Base-by-base conservation (phyloP, 192 early-diverging fungal genomes). In the Umbelopsis isabellina region DNA sequence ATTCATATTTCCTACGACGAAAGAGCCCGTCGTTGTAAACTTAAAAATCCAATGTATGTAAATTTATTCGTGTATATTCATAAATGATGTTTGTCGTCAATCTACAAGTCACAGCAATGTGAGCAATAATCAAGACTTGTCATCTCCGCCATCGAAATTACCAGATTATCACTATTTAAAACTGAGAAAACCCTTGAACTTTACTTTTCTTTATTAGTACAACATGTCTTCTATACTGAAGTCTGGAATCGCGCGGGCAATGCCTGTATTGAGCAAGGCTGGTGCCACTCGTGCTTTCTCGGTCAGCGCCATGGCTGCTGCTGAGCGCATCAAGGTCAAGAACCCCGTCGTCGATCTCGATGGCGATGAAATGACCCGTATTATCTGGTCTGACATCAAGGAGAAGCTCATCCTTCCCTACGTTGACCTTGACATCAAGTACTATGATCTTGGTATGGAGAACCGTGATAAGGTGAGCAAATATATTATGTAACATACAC, bases 281-380 rank as follows among this genome's bases (percentile, higher is more conserved):
- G 55, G 55, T 27, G 55, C 55, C 16, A 16, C 27, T 33, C 55
- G 55, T 61, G 55, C 55, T 30, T 61, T 61, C 55, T 61, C 55
- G 37, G 55, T 35, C 25, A 27, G 23, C 55, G 55, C 55, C 12
- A 25, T 33, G 16, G 30, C 55, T 12, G 27, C 16, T 16, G 75
- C 77, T 58, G 25, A 74, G n/a, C 80, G 83, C 61, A 97, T 98
- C 80, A 82, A 85, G 33, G 97, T 98, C 33, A 84, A 86, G 66
- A 96, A 97, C 78, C 97, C 97, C 15, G 90, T 98, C 45, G 97
- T 98, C 49, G 92, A 94, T 75, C 84, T 94, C 12, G 97, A 98
- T 73, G 97, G 97, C 72, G 97, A 99, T 84, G 97, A 99, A 87
- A 99, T 99, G 97, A 99, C 97, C 25, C 85, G 97, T 65, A 98